Evolutionary conservation across 306 rosid genomes (phyloP).

Genomic region (Albizia julibrissin): DNA sequence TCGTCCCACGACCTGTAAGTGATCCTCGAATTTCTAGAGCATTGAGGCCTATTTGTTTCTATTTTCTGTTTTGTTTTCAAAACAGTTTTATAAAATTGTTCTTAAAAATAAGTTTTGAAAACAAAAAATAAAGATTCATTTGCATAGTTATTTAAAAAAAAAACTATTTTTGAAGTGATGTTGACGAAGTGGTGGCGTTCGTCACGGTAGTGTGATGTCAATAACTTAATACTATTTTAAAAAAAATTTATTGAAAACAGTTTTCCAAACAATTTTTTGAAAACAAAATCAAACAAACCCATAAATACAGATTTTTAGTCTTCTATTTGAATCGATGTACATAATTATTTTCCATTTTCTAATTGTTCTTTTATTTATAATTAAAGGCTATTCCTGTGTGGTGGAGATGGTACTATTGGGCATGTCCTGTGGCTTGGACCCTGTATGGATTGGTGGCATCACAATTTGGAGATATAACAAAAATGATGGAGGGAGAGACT

Average conservation of each 20-base stretch:
- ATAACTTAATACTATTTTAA: too few relatives aligned
- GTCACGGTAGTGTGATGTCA: too few relatives aligned
- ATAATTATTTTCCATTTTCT: neutral
- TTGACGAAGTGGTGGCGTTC: too few relatives aligned
- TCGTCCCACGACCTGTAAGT: slow-evolving; percentile 57
- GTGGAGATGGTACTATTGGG: slow-evolving; percentile 80
- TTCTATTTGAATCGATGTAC: neutral
- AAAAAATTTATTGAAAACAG: too few relatives aligned
- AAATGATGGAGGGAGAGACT: neutral
- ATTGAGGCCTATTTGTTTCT: neutral
- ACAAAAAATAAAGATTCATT: too few relatives aligned
- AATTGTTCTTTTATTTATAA: neutral
- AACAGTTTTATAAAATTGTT: too few relatives aligned
- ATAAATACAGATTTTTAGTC: neutral
- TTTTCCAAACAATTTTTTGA: too few relatives aligned
- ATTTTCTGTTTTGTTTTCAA: too few relatives aligned
- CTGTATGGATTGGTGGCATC: slow-evolving; percentile 60
- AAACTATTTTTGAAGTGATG: too few relatives aligned
- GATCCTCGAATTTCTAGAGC: neutral
- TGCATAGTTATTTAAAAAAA: too few relatives aligned
- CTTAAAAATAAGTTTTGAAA: too few relatives aligned
- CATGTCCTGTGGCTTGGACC: slow-evolving; percentile 60
- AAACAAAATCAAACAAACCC: too few relatives aligned
- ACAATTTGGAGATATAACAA: slow-evolving; percentile 46
- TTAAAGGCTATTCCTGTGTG: slow-evolving; percentile 54